Base-by-base conservation (phyloP, 176 grass and related monocot species). In the Tillandsia fasciculata region DNA sequence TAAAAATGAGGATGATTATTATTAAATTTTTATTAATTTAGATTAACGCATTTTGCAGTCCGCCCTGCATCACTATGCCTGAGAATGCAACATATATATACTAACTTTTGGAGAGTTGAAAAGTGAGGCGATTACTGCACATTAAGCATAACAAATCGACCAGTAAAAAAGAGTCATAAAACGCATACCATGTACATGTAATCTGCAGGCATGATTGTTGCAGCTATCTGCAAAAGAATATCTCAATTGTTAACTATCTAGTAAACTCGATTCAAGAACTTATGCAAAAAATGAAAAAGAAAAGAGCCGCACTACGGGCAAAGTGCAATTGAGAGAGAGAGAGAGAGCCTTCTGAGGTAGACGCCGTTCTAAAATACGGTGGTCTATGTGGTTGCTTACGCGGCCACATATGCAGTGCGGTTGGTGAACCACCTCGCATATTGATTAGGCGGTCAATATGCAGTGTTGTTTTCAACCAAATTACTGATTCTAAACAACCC, bases 111-210 rank as follows among this genome's bases (percentile, higher is more conserved):
- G 56, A 1, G 20, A 10, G n/a, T 28, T 14, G 50, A 64, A 54
- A 4, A 68, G 11, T 72, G 51, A 42, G 27, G 24, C 51, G 15
- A 8, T 69, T 57, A 65, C 27, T 14, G 17, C 23, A 63, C n/a
- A 58, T 26, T 71, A 29, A 48, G 20, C 10, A 49, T 12, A 53
- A 69, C 42, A 64, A 8, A 73, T 78, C 18, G 67, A 49, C 12
- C 10, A 51, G 27, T 26, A 76, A 28, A 66, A 22, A 15, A 72
- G 14, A 66, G 9, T 72, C 18, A 26, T 9, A 74, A 76, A 58
- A 65, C 52, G 58, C 68, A 79, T 74, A 97, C 93, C 93, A 92
- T 97, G 77, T 97, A 97, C 22, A 51, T 83, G 75, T 97, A 97
- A 33, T 83, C 79, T 51, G 72, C 73, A 63, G 89, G 93, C 93